Base-by-base conservation (phyloP, 2,329 filamentous ascomycete species). In the Fusarium luffae region DNA sequence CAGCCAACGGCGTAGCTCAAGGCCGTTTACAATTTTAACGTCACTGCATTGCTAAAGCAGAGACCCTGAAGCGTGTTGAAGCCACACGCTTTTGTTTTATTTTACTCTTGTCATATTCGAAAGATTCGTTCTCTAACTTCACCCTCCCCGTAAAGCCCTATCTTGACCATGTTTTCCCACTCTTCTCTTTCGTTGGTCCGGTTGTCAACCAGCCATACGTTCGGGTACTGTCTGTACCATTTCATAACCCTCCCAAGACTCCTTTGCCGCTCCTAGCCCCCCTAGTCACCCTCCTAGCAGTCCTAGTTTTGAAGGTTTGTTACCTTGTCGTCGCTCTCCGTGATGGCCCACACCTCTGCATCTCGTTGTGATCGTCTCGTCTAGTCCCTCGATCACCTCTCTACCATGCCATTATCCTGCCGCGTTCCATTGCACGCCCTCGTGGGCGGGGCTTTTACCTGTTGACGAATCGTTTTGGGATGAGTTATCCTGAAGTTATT, bases 401-500 rank as follows among this genome's bases (percentile, higher is more conserved):
- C 63, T 63, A 66, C 72, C 74, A 78, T 78, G 74, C 72, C 75
- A 77, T 77, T 77, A 77, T 77, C 72, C 69, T 74, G 70, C 75
- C 76, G 76, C 69, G 58, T 74, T 60, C 68, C 54, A 66, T 69
- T 62, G 25, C 67, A 76, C 69, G 68, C 69, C 65, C 76, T 71
- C 71, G 73, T 75, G 76, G 79, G 83, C 81, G 84, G 84, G 83
- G 82, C 81, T 75, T 54, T 73, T 68, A 41, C 64, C 67, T 66
- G 65, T 78, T 70, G 75, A 79, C 82, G 82, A 85, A 84, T 84
- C 75, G 77, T 82, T 77, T 78, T 76, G 72, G 74, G 73, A 75
- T 77, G 72, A 79, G 77, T 82, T 84, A 82, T 84, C 80, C 79
- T 78, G 72, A 75, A 73, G 70, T 75, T 77, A 74, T 69, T 76